phyloP scores from a whole-genome alignment of 1,284 basidiomycete species.

The Inonotus hispidus region DNA sequence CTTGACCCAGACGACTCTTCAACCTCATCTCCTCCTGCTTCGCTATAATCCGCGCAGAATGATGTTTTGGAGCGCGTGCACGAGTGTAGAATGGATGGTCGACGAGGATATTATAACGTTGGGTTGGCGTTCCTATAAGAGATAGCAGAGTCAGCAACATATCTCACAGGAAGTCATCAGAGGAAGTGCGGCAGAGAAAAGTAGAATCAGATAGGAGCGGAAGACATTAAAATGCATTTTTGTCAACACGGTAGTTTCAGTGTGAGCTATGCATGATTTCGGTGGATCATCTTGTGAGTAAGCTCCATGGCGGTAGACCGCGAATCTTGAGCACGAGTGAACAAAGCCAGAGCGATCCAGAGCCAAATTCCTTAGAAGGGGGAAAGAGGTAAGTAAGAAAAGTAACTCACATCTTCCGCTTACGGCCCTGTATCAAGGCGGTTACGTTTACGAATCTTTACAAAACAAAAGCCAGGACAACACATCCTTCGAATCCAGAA shows the following conservation, averaged over 20 bases:
- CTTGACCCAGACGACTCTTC: not conserved
- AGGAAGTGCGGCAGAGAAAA: constrained; percentile 51
- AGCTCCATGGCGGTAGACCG: not conserved
- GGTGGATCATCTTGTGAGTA: constrained; percentile 54
- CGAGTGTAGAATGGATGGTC: not conserved
- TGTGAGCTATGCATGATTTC: constrained; percentile 86
- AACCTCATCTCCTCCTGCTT: not conserved
- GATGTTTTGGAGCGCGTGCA: not conserved
- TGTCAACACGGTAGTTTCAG: constrained; percentile 77
- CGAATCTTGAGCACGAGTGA: constrained; percentile 11
- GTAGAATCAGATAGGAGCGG: constrained; percentile 84
- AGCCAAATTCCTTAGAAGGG: not conserved
- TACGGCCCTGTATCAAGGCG: constrained; percentile 79
- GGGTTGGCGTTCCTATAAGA: constrained; percentile 73
- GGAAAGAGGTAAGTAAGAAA: constrained; percentile 17
- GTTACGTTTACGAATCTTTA: constrained; percentile 92
- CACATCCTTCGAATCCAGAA: not conserved
- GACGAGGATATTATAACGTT: constrained; percentile 54
- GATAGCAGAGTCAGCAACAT: constrained; percentile 22
- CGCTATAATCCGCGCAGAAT: too few species aligned
- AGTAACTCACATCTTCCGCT: constrained; percentile 87
- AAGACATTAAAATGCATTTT: constrained; percentile 79
- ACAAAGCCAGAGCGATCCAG: not conserved
- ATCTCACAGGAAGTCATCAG: not conserved
- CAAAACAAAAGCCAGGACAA: constrained; percentile 17